Evolutionary conservation across 2,329 filamentous ascomycete species (phyloP).

Genomic region (Pseudogymnoascus sp.): DNA sequence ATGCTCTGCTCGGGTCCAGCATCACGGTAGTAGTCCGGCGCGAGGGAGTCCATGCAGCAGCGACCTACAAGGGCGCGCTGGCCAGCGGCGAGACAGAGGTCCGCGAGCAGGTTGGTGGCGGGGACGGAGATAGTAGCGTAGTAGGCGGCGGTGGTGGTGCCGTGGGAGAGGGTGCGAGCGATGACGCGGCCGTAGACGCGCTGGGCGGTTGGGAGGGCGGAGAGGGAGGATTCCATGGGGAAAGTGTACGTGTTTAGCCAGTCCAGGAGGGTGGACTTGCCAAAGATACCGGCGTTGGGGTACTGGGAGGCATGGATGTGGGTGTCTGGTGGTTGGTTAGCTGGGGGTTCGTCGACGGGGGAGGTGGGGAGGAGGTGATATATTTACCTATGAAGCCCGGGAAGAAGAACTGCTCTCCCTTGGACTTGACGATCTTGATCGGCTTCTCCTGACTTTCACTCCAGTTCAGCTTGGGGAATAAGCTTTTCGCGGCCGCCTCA

Average conservation of each 20-base stretch:
- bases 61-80: conserved; percentile 88
- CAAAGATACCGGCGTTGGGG: conserved; percentile 88
- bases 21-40: conserved; percentile 75
- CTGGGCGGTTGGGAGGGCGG: conserved; percentile 53
- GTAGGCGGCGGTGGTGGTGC: conserved; percentile 92
- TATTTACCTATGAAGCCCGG: conserved; percentile 69
- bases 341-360: neutral
- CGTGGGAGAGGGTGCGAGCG: conserved; percentile 72
- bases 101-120: conserved; percentile 84
- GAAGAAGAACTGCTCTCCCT: conserved; percentile 66
- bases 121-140: conserved; percentile 83
- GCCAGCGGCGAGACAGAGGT: conserved; percentile 69
- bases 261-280: conserved; percentile 82
- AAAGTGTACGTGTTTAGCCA: conserved; percentile 96
- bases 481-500: conserved; percentile 29
- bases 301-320: conserved; percentile 95
- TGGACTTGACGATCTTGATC: conserved; percentile 8
- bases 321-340: conserved; percentile 57
- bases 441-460: neutral
- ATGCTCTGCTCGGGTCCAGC: conserved; percentile 52
- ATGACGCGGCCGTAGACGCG: conserved; percentile 73
- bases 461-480: conserved; percentile 29
- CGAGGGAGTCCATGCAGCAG: conserved; percentile 86
- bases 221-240: conserved; percentile 75
- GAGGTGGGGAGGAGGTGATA: neutral